Conservation (phyloP, 2,329 filamentous ascomycete species). For the Aspergillus brasiliensis region DNA sequence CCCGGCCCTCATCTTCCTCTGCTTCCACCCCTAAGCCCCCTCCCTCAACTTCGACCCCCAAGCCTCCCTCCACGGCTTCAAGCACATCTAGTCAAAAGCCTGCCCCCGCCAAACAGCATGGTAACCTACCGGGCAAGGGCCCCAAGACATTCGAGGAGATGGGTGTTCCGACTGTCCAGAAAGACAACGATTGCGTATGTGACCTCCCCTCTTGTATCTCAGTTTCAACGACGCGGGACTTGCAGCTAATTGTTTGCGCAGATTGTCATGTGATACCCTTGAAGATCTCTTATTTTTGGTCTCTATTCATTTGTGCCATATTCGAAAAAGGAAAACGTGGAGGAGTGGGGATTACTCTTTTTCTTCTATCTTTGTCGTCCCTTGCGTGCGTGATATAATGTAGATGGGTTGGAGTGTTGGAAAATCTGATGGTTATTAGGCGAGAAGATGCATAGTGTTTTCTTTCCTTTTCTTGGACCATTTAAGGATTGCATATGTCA, state of each 20-base stretch:
- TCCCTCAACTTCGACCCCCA: constrained; percentile 41
- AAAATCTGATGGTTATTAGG: neutral
- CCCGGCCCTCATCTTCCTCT: constrained; percentile 32
- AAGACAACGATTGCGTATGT: constrained; percentile 87
- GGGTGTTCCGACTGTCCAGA: constrained; percentile 83
- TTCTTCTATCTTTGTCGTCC: neutral
- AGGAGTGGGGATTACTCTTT: constrained; percentile 7
- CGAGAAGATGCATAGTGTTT: neutral
- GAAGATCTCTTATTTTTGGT: constrained; percentile 12
- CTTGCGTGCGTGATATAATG: neutral
- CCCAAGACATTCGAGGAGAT: constrained; percentile 98
- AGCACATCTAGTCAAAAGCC: constrained; percentile 41
- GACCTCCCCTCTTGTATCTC: neutral
- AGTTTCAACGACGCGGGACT: neutral
- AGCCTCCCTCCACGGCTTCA: constrained; percentile 28
- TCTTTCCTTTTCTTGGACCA: neutral
- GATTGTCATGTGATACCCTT: constrained; percentile 48
- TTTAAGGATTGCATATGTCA: neutral
- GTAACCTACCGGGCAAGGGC: constrained; percentile 64
- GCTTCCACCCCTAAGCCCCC: constrained; percentile 41
- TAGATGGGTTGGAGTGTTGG: neutral
- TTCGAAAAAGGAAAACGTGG: constrained; percentile 18
- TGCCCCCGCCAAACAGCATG: constrained; percentile 29
- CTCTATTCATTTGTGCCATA: constrained; percentile 21
- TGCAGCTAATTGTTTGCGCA: constrained; percentile 25